Conservation (phyloP, 2,329 filamentous ascomycete genomes). For the Cercospora zeae-maydis region DNA sequence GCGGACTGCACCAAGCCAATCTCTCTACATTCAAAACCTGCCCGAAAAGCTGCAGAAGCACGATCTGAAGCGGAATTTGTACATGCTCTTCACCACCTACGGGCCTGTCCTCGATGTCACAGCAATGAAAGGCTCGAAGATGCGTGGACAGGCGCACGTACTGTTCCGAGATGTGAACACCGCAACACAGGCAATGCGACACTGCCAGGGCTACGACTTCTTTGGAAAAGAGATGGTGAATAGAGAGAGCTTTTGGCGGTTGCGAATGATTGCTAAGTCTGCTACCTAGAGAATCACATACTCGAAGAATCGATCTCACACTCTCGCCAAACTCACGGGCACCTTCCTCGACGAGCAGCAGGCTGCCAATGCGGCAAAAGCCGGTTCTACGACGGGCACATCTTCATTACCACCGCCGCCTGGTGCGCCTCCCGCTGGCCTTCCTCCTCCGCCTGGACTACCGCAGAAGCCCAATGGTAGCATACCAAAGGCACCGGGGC, state of each 20-base stretch:
- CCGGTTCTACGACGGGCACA: slow-evolving; percentile 11
- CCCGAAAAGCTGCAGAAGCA: slow-evolving; percentile 86
- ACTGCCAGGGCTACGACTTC: slow-evolving; percentile 79
- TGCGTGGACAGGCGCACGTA: slow-evolving; percentile 94
- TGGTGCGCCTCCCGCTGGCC: slow-evolving; percentile 26
- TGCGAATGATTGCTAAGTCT: slow-evolving; percentile 13
- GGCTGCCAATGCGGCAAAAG: slow-evolving; percentile 42
- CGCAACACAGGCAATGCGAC: slow-evolving; percentile 90
- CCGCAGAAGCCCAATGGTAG: slow-evolving; percentile 31
- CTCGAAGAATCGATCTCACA: slow-evolving; percentile 82
- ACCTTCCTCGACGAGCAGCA: slow-evolving; percentile 63
- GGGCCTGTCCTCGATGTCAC: slow-evolving; percentile 90
- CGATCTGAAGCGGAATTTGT: slow-evolving; percentile 80
- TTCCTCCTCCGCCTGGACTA: slow-evolving; percentile 28
- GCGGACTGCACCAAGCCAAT: slow-evolving; percentile 39
- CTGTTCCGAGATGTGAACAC: slow-evolving; percentile 85
- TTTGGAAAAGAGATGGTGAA: slow-evolving; percentile 80
- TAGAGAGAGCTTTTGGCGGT: background rate
- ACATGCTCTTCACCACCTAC: slow-evolving; percentile 91
- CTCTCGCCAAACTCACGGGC: slow-evolving; percentile 85
- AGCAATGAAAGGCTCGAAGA: slow-evolving; percentile 80
- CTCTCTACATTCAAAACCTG: slow-evolving; percentile 85
- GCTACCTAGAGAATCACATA: slow-evolving; percentile 75
- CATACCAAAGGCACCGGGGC: slow-evolving; percentile 20
- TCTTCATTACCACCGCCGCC: slow-evolving; percentile 21